phyloP scores from a whole-genome alignment of 1,284 basidiomycete genomes.

The Marasmius fiardii region DNA sequence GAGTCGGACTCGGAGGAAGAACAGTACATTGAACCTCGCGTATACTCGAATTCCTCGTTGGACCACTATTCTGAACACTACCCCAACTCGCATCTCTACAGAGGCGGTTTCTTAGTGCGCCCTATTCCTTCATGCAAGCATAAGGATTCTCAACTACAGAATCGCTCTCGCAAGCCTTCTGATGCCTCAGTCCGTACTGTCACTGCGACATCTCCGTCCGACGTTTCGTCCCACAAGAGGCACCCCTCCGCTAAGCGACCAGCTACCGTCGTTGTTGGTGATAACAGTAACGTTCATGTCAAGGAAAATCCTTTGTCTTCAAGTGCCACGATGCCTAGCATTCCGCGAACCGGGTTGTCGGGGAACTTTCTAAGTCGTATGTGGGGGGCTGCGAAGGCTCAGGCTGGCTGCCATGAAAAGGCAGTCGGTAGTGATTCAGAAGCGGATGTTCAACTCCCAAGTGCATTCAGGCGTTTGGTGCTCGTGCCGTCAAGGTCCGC shows the following conservation, averaged over 20 bases:
- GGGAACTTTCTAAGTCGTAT: constrained; percentile 60
- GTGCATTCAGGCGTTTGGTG: constrained; percentile 11
- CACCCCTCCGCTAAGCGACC: constrained; percentile 26
- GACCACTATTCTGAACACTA: constrained; percentile 6
- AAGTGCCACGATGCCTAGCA: constrained; percentile 42
- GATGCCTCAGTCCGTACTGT: constrained; percentile 52
- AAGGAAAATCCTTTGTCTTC: constrained; percentile 27
- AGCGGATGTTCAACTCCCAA: constrained; percentile 1
- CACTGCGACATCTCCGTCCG: constrained; percentile 28
- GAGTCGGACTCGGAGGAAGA: constrained; percentile 42
- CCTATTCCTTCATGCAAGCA: constrained; percentile 42
- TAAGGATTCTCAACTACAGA: constrained; percentile 36
- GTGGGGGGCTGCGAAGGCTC: constrained; percentile 50
- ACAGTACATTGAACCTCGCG: constrained; percentile 18
- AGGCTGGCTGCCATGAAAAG: constrained; percentile 13
- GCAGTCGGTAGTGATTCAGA: not conserved
- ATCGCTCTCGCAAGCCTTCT: constrained; percentile 46
- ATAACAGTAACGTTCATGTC: constrained; percentile 12
- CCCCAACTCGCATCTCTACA: constrained; percentile 13
- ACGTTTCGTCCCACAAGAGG: constrained; percentile 18
- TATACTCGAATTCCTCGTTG: constrained; percentile 15
- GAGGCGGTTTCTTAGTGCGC: constrained; percentile 36
- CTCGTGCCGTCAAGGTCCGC: constrained; percentile 9
- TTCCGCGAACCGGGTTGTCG: constrained; percentile 33
- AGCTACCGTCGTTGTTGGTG: constrained; percentile 21